Evolutionary conservation across 441 rosid genomes (phyloP), one percentile per base, ranked within the genome.

Genomic region (Mallotus japonicus): DNA sequence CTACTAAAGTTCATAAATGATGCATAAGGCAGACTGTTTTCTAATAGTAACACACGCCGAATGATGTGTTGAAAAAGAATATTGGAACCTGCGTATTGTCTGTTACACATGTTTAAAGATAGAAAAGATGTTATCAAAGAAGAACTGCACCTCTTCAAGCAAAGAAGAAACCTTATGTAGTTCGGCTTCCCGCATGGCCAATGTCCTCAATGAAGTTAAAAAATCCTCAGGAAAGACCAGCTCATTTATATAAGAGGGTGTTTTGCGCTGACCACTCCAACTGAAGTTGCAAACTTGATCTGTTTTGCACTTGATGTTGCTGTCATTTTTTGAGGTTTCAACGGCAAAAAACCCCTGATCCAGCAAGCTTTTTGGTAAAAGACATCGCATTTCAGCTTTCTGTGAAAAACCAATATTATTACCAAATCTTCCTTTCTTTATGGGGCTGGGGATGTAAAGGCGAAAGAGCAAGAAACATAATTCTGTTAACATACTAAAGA

Each of bases 191-290:
- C 56, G 84, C 92, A 94, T 90, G 71, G 90, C 83, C 66, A 92
- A 83, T 64, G 97, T 94, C 80, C 99, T 90, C 83, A 92, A 81
- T 55, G 90, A 85, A 79, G 90, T 79, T 77, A 94, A 82, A 72
- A 94, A 86, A 22, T 83, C 89, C 72, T 88, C 97, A 16, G 97
- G 95, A 77, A 94, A 90, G 56, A 94, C 90, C 74, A 94, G 84
- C 80, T 90, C 87, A 77, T 85, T 81, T 75, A 76, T n/a, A 70
- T 94, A 94, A 12, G 92, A 83, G 62, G 99, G 97, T 5, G 54
- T 84, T 80, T 64, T 85, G 65, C 99, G 97, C 76, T 87, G 84
- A 74, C 99, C 99, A 76, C 95, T 89, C 97, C 99, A 94, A 85
- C 97, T 92, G 78, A 85, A 90, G 82, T 82, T 86, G 83, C 79